Base-by-base conservation (phyloP, 2,329 filamentous ascomycete genomes). In the Aureobasidium mangrovei region DNA sequence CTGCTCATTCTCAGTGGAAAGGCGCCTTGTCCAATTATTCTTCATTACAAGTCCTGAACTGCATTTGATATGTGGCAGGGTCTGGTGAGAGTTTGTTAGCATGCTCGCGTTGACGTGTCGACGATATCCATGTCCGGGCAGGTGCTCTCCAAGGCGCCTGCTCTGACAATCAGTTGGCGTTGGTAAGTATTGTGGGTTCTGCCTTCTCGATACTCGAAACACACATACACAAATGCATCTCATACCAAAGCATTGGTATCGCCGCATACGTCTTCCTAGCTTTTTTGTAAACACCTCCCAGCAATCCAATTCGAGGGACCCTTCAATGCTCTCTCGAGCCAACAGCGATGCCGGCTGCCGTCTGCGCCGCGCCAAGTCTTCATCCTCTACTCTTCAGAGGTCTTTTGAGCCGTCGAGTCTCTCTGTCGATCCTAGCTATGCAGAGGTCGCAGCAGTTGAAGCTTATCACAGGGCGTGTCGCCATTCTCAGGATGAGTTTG, bases 371-470 rank as follows among this genome's bases (percentile, higher is more conserved):
- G 61, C 62, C 4, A 68, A 66, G 49, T 68, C 67, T n/a, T 63
- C 59, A 9, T 61, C 65, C 3, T 65, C 65, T 7, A 58, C 61
- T 5, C 57, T 29, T 36, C 70, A 56, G 78, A 77, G 33, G 67
- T 73, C 31, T 72, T 72, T 47, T 72, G 73, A 31, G 69, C 74
- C 24, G 67, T 70, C 56, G 4, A 7, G 5, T 4, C 66, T 78
- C 24, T 72, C 78, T 47, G 70, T 59, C 38, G 63, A 67, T 45
- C 61, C 61, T 7, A 42, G 69, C 53, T 80, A 85, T 65, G 84
- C 84, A 6, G 77, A 81, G 38, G 74, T 78, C 38, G 83, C 84
- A 26, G 84, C 84, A 6, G 70, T 73, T 33, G 71, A 82, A 61
- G 84, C 84, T 1, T 86, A 80, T 63, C 65, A 70, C 5, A 73